Percentiles rank a stretch among this genome's conserved stretches.
Conservation (phyloP, 2,329 filamentous ascomycete species). For the Exserohilum rostratum region DNA sequence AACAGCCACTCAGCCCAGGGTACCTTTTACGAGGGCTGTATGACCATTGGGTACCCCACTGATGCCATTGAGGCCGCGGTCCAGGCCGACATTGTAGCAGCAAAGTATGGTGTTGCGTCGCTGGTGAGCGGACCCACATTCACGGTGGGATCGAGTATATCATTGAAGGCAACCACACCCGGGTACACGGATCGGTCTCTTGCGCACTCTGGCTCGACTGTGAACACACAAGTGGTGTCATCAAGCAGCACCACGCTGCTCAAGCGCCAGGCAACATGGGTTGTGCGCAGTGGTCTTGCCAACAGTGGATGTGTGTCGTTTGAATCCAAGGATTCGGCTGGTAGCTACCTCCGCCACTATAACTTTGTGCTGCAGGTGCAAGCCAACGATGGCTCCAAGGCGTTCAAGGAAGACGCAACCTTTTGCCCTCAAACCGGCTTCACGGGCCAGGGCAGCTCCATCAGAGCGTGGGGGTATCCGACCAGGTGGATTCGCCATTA, state of each 20-base stretch:
- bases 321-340: slow-evolving; percentile 63
- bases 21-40: slow-evolving; percentile 69
- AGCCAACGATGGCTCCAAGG: slow-evolving; percentile 61
- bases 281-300: slow-evolving; percentile 61
- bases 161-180: slow-evolving; percentile 62
- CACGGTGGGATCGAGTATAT: slow-evolving; percentile 58
- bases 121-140: slow-evolving; percentile 58
- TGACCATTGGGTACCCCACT: slow-evolving; percentile 67
- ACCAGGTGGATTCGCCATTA: slow-evolving; percentile 66
- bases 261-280: slow-evolving; percentile 64
- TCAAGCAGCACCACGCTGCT: slow-evolving; percentile 58
- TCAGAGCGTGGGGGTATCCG: slow-evolving; percentile 66
- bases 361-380: slow-evolving; percentile 59
- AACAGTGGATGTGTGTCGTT: slow-evolving; percentile 66
- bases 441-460: slow-evolving; percentile 58
- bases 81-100: slow-evolving; percentile 66
- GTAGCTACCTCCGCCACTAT: slow-evolving; percentile 64
- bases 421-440: slow-evolving; percentile 64
- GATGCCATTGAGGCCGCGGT: slow-evolving; percentile 64
- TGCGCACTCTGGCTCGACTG: slow-evolving; percentile 57
- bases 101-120: slow-evolving; percentile 59
- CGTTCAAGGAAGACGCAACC: slow-evolving; percentile 66
- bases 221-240: slow-evolving; percentile 63
- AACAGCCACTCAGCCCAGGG: slow-evolving; percentile 66
- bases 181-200: slow-evolving; percentile 62